Percentiles rank a stretch among this genome's conserved stretches.
Conservation (phyloP, 352 stramenopile genomes). For the Phytopythium oedochilum region DNA sequence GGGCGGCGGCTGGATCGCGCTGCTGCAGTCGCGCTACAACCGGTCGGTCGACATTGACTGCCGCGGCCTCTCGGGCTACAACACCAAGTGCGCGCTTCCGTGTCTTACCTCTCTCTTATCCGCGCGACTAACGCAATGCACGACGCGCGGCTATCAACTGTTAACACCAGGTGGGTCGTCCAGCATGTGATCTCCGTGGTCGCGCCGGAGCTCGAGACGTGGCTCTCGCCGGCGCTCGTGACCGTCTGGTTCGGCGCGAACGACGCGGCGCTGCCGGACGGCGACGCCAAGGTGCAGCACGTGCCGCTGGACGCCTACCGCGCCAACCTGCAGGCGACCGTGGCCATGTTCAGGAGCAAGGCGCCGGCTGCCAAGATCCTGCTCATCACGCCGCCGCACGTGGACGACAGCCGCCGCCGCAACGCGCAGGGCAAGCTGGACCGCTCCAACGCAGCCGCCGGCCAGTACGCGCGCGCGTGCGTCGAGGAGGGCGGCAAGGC, state of each 20-base stretch:
- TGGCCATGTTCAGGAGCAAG: conserved; percentile 12
- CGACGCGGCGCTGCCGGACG: conserved; percentile 28
- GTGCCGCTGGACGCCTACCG: conserved; percentile 35
- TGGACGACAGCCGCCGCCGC: conserved; percentile 22
- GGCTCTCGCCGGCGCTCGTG: conserved; percentile 25
- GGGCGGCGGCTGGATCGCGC: conserved; percentile 34
- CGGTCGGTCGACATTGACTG: conserved; percentile 53
- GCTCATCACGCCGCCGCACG: conserved; percentile 32
- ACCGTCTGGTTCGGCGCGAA: conserved; percentile 55
- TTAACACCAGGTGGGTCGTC: conserved; percentile 13
- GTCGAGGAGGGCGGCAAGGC: conserved; percentile 17
- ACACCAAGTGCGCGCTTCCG: conserved; percentile 27
- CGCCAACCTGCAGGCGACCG: conserved; percentile 23
- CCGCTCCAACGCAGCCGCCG: conserved; percentile 23
- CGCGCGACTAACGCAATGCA: not conserved
- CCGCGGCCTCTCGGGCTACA: conserved; percentile 54
- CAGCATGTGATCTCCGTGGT: conserved; percentile 18
- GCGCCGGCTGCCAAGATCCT: conserved; percentile 20
- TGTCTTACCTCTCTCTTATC: too few species aligned
- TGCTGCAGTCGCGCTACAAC: conserved; percentile 43
- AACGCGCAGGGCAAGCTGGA: conserved; percentile 17
- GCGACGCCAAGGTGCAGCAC: conserved; percentile 19
- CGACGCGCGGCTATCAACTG: too few species aligned
- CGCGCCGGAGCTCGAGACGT: conserved; percentile 15
- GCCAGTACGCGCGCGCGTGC: conserved; percentile 31